Evolutionary conservation across 768 basidiomycete species (phyloP), one percentile per base, ranked within the genome.

Genomic region (Termitomyces sp.): DNA sequence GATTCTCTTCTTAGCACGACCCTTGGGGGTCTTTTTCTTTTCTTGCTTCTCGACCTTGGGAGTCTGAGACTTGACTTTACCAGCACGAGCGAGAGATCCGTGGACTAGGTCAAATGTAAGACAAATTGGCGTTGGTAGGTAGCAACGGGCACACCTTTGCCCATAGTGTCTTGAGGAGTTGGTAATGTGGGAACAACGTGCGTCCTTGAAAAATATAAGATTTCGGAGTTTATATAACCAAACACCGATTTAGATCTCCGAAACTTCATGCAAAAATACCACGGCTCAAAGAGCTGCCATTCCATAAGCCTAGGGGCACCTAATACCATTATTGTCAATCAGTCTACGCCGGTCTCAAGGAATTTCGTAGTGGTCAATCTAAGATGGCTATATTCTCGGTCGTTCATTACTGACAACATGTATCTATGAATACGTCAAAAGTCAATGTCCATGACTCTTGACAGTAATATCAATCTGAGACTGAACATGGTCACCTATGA

Each of bases 11-110:
- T 96, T 97, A 60, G 96, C 96, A 70, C 96, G 93, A 60, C 96
- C 96, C 77, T 89, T 96, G 55, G 93, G 93, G 38, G 77, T 85
- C 87, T 98, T 98, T 88, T 94, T 94, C 88, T 97, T 98, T 80
- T 98, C 96, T 79, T 96, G 93, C 74, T 88, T 85, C 68, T 97
- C 96, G 69, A 97, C 96, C 78, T 98, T 98, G 68, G 95, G 95
- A 68, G 88, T 91, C 78, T 95, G 93, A 65, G 90, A 92, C 79
- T 93, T 97, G 82, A 98, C 96, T 85, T 98, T 98, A 74, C 95
- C 95, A 72, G 94, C 94, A 82, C 94, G 94, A 78, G 94, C 94
- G 78, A 96, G 93, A 72, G 94, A 98, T 74, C 94, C 94, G 89
- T 98, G 94, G 78, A 96, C 94, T 93, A 34, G 2, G 5, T 26